Conservation (phyloP, 352 stramenopile genomes). For the Phytopythium kandeliae region DNA sequence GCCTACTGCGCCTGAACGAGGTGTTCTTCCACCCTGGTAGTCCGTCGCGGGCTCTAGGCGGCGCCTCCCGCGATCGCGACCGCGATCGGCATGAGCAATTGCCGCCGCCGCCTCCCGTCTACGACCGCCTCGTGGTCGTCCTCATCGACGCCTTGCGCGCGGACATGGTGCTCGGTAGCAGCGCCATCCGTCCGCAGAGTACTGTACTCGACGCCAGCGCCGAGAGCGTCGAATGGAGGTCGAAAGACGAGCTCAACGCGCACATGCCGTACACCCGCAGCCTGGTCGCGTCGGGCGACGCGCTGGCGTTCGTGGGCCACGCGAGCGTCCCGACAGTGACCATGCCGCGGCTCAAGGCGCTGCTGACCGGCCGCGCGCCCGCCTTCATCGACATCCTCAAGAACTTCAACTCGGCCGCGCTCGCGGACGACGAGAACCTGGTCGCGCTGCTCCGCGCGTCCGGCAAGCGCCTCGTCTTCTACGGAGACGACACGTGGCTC, state of each 20-base stretch:
- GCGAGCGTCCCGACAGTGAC: constrained; percentile 85
- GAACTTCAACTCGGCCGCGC: constrained; percentile 86
- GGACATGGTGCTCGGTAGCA: constrained; percentile 81
- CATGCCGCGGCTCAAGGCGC: constrained; percentile 85
- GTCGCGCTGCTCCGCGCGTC: constrained; percentile 41
- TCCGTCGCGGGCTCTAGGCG: background rate
- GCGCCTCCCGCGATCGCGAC: background rate
- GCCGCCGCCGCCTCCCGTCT: constrained; percentile 15
- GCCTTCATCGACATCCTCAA: constrained; percentile 90
- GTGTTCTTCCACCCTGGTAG: constrained; percentile 30
- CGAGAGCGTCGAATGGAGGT: background rate
- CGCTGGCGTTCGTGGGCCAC: constrained; percentile 69
- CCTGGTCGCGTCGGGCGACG: constrained; percentile 38
- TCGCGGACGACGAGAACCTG: constrained; percentile 66
- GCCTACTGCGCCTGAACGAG: constrained; percentile 52
- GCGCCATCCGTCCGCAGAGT: constrained; percentile 27
- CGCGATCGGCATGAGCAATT: constrained; percentile 2
- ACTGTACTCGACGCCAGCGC: background rate
- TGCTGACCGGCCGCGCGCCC: constrained; percentile 78
- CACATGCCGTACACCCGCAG: constrained; percentile 65
- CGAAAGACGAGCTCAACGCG: constrained; percentile 41
- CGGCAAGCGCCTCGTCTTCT: constrained; percentile 73
- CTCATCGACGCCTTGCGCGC: constrained; percentile 83
- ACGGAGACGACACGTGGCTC: constrained; percentile 89
- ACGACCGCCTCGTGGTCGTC: constrained; percentile 80